These are phyloP conservation scores for Coemansia sp. DNA, from an alignment of 192 early-diverging fungal genomes.

Conservation along the genomic window DNA sequence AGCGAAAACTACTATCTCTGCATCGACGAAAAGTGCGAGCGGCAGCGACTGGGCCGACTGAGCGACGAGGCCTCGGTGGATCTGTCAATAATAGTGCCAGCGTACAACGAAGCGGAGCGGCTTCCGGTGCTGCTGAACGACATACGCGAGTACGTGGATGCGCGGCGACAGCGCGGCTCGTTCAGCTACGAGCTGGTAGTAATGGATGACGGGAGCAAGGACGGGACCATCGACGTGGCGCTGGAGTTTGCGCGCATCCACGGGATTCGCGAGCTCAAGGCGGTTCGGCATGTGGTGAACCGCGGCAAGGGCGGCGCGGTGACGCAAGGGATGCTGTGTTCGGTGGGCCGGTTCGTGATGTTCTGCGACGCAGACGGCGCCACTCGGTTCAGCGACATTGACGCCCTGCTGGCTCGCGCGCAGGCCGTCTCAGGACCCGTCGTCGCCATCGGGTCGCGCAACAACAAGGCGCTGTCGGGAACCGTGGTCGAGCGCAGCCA, in stretches of 20 bases:
- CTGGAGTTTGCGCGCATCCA: conserved; percentile 61
- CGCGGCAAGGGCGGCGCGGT: conserved; percentile 93
- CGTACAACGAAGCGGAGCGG: conserved; percentile 84
- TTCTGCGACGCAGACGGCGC: conserved; percentile 98
- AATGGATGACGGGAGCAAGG: conserved; percentile 88
- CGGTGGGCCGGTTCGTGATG: conserved; percentile 69
- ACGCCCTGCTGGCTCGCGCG: conserved; percentile 52
- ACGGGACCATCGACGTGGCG: conserved; percentile 68
- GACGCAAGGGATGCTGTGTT: conserved; percentile 80
- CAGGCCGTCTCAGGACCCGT: conserved; percentile 36
- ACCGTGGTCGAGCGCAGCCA: conserved; percentile 72
- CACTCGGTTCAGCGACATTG: conserved; percentile 84
- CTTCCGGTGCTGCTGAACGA: conserved; percentile 84
- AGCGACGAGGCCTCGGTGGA: conserved; percentile 40
- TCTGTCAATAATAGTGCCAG: conserved; percentile 81
- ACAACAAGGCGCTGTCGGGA: conserved; percentile 71
- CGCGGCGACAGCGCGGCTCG: conserved; percentile 30
- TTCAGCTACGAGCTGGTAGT: conserved; percentile 84
- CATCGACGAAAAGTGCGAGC: conserved; percentile 36
- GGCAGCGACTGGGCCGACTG: conserved; percentile 28
- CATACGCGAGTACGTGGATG: conserved; percentile 61
- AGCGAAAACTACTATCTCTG: conserved; percentile 48
- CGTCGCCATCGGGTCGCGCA: conserved; percentile 84
- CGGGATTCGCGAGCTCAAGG: conserved; percentile 58
- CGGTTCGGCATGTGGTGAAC: conserved; percentile 75